Percentiles rank a stretch among this genome's conserved stretches.
Evolutionary conservation across 176 grass and related monocot species (phyloP).

Genomic region (Bolboschoenus planiculmis): DNA sequence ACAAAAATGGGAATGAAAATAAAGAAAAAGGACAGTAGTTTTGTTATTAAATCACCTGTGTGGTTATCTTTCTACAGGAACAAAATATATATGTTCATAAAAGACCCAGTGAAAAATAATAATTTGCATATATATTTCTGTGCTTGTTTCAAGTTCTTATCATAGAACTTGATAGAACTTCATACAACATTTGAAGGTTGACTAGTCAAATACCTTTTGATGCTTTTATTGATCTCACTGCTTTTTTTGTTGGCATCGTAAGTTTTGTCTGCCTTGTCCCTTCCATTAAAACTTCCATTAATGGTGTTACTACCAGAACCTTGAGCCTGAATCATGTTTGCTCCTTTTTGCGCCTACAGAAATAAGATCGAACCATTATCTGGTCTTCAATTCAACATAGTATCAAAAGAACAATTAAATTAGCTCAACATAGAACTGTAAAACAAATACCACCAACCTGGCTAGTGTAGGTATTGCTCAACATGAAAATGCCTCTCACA

Average conservation of each 20-base stretch:
- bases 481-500: conserved; percentile 87
- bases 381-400: not conserved
- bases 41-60: not conserved
- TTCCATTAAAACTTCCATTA: conserved; percentile 4
- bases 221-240: conserved; percentile 54
- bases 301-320: conserved; percentile 10
- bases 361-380: not conserved
- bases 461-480: conserved; percentile 61
- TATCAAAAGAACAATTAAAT: not conserved
- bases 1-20: not conserved
- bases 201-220: conserved; percentile 50
- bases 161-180: not conserved
- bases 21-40: not conserved
- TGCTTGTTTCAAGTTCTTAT: not conserved
- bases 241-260: conserved; percentile 17
- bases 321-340: conserved; percentile 61
- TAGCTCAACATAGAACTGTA: not conserved
- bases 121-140: not conserved
- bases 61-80: not conserved
- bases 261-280: conserved; percentile 17
- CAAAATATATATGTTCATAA: not conserved
- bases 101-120: not conserved
- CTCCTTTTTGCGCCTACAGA: conserved; percentile 70
- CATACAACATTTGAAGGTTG: not conserved
- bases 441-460: conserved; percentile 35